Evolutionary conservation across 768 basidiomycete genomes (phyloP), one percentile per base, ranked within the genome.

Genomic region (Sarcodon aspratus): DNA sequence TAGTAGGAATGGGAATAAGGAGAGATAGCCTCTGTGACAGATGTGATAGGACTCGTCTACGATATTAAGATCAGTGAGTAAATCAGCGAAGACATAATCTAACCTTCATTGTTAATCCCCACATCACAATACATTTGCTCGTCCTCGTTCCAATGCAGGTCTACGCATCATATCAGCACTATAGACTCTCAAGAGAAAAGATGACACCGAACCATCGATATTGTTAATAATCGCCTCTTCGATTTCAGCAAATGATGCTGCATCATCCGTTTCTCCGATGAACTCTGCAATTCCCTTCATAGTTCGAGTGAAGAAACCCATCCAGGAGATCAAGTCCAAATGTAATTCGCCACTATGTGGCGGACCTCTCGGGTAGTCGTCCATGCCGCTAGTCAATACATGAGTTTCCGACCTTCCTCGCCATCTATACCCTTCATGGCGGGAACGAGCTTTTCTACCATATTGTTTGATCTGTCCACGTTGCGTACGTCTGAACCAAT

Each of bases 401-500:
- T 95, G 92, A 27, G 74, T 73, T 57, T 82, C 75, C 7, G 89
- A 86, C 37, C 94, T 73, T 31, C 94, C 94, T 33, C 95, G 78
- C 95, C 94, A 98, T 33, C 94, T 77, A 67, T 96, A 98, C 1
- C 78, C 93, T 64, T 97, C 93, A 1, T 80, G 80, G 46, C 84
- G 73, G n/a, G 88, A 89, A n/a, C 85, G 78, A 2, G 90, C 83
- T 49, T 75, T 76, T 34, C 94, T 76, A 3, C 76, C 79, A 61
- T 91, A 98, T 60, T 91, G 89, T 60, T 89, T 90, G 57, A 97
- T 85, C 61, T 94, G 90, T 7, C 94, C 94, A 5, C 87, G 78
- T 62, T 98, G 94, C 3, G 94, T 96, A 42, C 82, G 80, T 37
- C 90, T 79, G 75, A 98, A 96, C 94, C 94, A 98, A 47, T 90